Base-by-base conservation (phyloP, 768 basidiomycete genomes). In the Amylocystis lapponica region DNA sequence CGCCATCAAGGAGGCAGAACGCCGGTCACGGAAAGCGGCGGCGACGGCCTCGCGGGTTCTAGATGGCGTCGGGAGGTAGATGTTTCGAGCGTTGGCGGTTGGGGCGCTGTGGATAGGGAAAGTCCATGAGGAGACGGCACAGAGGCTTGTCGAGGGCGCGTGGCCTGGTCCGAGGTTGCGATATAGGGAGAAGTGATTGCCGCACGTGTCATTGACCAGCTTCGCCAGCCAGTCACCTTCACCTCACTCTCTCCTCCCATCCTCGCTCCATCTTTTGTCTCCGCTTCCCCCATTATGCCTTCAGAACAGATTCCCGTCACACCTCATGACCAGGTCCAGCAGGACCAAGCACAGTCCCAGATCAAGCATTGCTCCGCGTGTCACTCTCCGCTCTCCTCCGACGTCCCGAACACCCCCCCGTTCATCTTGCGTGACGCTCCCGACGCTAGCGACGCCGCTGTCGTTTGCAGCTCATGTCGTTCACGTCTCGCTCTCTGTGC, bases 381-480 rank as follows among this genome's bases (percentile, higher is more conserved):
- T 43, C 57, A 56, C 40, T 54, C 48, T 43, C 60, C 56, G 14
- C 57, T 67, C 40, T 49, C 57, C 38, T 39, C 46, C 31, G 64
- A 65, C 46, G 41, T 56, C 19, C 31, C 53, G 47, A 56, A 50
- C 46, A 46, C 53, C 16, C n/a, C n/a, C n/a, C 31, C 58, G 41
- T 56, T 56, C 47, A 40, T 59, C 47, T 39, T 61, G 29, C 52
- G 55, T 43, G 57, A 58, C 48, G 52, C 42, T 46, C 43, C 52
- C 26, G 58, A 61, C 34, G 29, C 54, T 13, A 53, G 51, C 47
- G 58, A 61, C 29, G 50, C 53, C 23, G 49, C 38, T 48, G 50
- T 69, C 47, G 69, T 79, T 41, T 81, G 78, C 51, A 61, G 63
- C 12, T 56, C 66, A 36, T 80, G 78, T 64, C 70, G 70, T 26